These are phyloP conservation scores for Cichorium intybus DNA, from an alignment of 140 eudicot genomes.

Conservation along the genomic window DNA sequence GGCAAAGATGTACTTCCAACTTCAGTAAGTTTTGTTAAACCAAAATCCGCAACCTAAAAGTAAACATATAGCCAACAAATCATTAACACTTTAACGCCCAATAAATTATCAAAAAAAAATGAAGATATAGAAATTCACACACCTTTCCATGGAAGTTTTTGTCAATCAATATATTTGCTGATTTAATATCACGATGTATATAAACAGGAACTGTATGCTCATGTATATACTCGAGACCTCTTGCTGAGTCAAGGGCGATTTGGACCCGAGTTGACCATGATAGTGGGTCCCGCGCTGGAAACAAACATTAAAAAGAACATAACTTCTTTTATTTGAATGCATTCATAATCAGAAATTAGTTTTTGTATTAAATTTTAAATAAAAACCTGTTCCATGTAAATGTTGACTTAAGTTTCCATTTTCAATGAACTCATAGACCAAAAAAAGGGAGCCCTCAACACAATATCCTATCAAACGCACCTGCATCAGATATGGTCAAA, in stretches of 20 bases:
- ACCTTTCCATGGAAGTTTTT: slow-evolving; percentile 87
- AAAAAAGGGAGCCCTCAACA: slow-evolving; percentile 83
- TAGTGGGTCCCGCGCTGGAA: slow-evolving; percentile 63
- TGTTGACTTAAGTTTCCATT: slow-evolving; percentile 93
- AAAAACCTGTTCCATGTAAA: slow-evolving; percentile 84
- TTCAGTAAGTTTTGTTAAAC: slow-evolving; percentile 77
- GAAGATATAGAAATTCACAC: slow-evolving; percentile 10
- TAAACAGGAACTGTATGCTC: slow-evolving; percentile 97
- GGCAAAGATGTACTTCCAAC: slow-evolving; percentile 71
- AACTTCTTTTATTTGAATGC: slow-evolving; percentile 1
- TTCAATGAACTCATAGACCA: slow-evolving; percentile 86
- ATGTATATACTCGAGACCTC: slow-evolving; percentile 94
- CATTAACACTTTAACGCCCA: slow-evolving; percentile 9
- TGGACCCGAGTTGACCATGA: slow-evolving; percentile 91
- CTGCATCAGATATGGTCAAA: slow-evolving; percentile 39
- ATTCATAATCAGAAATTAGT: not conserved
- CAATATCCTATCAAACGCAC: slow-evolving; percentile 97
- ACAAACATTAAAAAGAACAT: slow-evolving; percentile 1
- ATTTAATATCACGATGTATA: slow-evolving; percentile 92
- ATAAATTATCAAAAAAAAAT: not conserved
- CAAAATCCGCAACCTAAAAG: slow-evolving; percentile 90
- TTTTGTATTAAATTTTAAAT: slow-evolving; percentile 5
- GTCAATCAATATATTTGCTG: slow-evolving; percentile 94
- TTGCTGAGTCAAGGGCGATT: slow-evolving; percentile 93
- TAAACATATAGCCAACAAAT: not conserved